A percentile compares a stretch with the other conserved stretches of the same genome.
phyloP scores from a whole-genome alignment of 257 asterid species.

The Solanum lycopersicoides region DNA sequence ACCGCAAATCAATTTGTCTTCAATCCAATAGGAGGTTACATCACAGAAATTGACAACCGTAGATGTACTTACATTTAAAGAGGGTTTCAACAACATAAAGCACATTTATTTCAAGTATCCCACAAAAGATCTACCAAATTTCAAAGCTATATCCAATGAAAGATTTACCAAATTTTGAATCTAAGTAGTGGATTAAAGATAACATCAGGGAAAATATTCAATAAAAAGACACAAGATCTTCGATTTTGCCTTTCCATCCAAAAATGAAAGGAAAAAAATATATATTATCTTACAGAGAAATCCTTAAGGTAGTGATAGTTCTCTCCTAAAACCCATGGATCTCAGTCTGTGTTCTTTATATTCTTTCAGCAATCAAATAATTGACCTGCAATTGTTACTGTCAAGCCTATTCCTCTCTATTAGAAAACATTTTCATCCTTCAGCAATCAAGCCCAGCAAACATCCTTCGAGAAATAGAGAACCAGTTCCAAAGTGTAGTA shows the following conservation, averaged over 20 bases:
- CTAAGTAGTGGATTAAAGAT: no score
- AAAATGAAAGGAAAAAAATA: no score
- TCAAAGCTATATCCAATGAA: neutral
- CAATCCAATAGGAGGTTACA: neutral
- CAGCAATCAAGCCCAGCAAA: neutral
- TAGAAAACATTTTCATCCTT: neutral
- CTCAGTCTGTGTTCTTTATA: neutral
- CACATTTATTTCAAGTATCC: neutral
- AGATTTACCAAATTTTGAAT: neutral
- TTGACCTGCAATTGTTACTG: neutral
- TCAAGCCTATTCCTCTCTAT: neutral
- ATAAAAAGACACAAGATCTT: no score
- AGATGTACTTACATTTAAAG: neutral
- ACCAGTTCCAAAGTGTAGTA: neutral
- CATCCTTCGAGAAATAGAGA: neutral
- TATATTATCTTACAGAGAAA: neutral
- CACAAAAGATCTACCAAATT: neutral
- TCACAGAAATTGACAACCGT: neutral
- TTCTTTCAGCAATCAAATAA: neutral
- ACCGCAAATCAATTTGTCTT: neutral
- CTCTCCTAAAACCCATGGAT: neutral
- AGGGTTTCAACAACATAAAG: neutral
- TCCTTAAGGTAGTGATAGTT: neutral
- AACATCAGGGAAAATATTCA: no score
- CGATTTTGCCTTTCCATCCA: neutral